Base-by-base conservation (phyloP, 257 asterid species). In the Salvia miltiorrhiza region DNA sequence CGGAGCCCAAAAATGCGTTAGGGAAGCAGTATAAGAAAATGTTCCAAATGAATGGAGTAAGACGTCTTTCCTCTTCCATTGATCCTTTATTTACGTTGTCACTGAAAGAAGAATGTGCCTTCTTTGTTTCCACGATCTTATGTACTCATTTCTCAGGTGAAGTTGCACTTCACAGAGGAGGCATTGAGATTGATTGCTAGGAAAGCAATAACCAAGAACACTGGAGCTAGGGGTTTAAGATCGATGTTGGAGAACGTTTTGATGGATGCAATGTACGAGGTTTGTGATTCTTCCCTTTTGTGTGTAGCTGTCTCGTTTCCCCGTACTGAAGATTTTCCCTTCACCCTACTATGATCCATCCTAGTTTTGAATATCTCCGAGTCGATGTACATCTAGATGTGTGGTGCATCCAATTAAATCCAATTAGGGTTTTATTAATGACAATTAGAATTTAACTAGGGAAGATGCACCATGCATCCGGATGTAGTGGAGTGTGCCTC, bases 261-360 rank as follows among this genome's bases (percentile, higher is more conserved):
- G 86, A 94, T 91, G 97, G 99, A 94, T 50, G 92, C 99, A 43
- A 94, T 94, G 99, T 94, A 89, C 37, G 99, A 94, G 99, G 99
- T 94, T 71, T 53, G 82, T 63, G 13, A 54, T 65, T 66, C 30
- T 20, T 37, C 64, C 61, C 62, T 24, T 20, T 60, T 1, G n/a
- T 45, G 58, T 33, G 63, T 35, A 66, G 43, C 63, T 24, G 21
- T 70, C 65, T 54, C 26, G 43, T 5, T n/a, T n/a, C n/a, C n/a
- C n/a, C n/a, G n/a, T n/a, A n/a, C n/a, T n/a, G n/a, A n/a, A n/a
- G n/a, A n/a, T n/a, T n/a, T n/a, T n/a, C n/a, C n/a, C n/a, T 30
- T 30, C 35, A 30, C 35, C 4, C 35, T 3, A 0, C 35, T 30
- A 30, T 30, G 35, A 30, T 30, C 4, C 35, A 4, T 30, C 35